Evolutionary conservation across 768 basidiomycete species (phyloP).

Genomic region (Dacryopinax spathularia): DNA sequence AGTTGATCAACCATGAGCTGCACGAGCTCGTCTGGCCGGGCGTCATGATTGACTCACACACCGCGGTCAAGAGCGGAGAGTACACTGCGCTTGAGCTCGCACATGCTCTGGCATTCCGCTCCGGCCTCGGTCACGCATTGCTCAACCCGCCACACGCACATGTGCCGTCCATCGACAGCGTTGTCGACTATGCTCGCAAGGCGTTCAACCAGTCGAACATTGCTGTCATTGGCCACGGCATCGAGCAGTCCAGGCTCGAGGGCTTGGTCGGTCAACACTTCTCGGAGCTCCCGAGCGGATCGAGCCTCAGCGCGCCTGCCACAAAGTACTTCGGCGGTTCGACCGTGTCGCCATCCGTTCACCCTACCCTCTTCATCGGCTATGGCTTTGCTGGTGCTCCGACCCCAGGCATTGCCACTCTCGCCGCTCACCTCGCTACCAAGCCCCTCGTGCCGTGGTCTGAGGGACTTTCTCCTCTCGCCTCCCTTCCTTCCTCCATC

Average conservation of each 20-base stretch:
- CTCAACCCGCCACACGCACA: conserved; percentile 60
- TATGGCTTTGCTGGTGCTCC: conserved; percentile 59
- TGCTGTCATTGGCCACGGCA: conserved; percentile 77
- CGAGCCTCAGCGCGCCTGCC: conserved; percentile 30
- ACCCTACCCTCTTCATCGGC: conserved; percentile 70
- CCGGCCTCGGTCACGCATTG: conserved; percentile 80
- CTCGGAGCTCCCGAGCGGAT: conserved; percentile 17
- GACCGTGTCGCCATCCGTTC: conserved; percentile 39
- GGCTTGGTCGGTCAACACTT: conserved; percentile 61
- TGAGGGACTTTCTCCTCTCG: conserved; percentile 51
- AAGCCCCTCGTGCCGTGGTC: conserved; percentile 78
- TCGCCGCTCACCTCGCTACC: conserved; percentile 69
- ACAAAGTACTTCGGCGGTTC: conserved; percentile 73
- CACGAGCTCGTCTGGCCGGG: conserved; percentile 36
- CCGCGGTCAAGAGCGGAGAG: conserved; percentile 45
- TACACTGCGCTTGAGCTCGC: conserved; percentile 71
- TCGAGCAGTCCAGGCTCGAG: conserved; percentile 53
- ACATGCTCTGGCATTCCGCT: conserved; percentile 84
- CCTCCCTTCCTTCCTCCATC: conserved; percentile 42
- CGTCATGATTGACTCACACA: conserved; percentile 52
- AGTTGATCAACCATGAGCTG: conserved; percentile 39
- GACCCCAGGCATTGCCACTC: conserved; percentile 58
- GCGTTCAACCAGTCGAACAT: conserved; percentile 69
- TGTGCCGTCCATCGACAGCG: conserved; percentile 45
- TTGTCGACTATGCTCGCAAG: conserved; percentile 56